Conservation (phyloP, 257 asterid genomes). For the Solanum boliviense region DNA sequence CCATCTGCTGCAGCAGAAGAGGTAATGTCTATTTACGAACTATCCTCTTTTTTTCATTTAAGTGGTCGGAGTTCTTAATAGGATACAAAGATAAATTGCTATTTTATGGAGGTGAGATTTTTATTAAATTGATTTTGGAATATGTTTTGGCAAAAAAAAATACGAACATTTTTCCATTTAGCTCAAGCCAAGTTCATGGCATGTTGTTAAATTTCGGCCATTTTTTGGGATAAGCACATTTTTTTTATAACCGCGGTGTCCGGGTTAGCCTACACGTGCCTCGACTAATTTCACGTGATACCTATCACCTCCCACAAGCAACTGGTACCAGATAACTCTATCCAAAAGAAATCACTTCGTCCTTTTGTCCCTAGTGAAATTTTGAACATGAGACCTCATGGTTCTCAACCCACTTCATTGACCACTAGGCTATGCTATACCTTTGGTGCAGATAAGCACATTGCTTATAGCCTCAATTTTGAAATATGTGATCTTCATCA, state of each 20-base stretch:
- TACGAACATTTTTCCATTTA: neutral
- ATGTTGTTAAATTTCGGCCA: neutral
- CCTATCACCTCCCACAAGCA: neutral
- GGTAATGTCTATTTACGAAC: slow-evolving; percentile 23
- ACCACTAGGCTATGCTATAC: too few relatives aligned
- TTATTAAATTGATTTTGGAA: neutral
- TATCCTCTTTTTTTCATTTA: neutral
- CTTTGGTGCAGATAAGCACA: neutral
- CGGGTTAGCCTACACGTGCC: neutral
- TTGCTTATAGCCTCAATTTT: neutral
- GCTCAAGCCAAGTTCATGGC: neutral
- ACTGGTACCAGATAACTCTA: neutral
- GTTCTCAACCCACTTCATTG: neutral
- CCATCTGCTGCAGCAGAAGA: slow-evolving; percentile 31
- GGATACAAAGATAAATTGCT: neutral
- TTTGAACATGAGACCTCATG: neutral
- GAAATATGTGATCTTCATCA: neutral
- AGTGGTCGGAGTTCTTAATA: neutral
- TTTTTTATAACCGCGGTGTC: neutral
- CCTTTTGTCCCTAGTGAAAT: neutral
- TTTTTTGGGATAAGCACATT: neutral
- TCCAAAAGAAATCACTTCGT: neutral
- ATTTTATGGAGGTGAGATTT: neutral
- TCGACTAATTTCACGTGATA: neutral
- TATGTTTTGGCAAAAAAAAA: neutral